Evolutionary conservation across 192 early-diverging fungal species (phyloP).

Genomic region (Coemansia sp.): DNA sequence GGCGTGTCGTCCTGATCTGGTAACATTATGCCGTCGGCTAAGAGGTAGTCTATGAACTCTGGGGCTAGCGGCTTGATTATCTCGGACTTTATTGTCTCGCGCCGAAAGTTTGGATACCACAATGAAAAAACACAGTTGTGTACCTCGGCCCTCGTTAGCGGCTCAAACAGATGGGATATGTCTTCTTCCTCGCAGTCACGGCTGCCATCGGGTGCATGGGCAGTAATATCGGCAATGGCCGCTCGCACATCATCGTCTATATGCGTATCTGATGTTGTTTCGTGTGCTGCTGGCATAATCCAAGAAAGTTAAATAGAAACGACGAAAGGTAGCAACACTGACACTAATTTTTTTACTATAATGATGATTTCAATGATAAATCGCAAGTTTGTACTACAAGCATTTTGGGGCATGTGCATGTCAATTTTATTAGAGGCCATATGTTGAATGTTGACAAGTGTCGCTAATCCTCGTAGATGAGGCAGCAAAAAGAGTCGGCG

Average conservation of each 20-base stretch:
- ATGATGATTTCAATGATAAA: background rate
- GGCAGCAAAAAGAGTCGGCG: background rate
- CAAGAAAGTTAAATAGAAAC: background rate
- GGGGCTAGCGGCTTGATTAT: constrained; percentile 68
- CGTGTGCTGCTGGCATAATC: background rate
- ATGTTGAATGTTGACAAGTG: background rate
- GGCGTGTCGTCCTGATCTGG: constrained; percentile 60
- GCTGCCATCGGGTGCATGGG: background rate
- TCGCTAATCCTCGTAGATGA: background rate
- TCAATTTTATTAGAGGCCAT: no score
- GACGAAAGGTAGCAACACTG: background rate
- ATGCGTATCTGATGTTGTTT: background rate
- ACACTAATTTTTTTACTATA: background rate
- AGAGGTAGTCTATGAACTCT: constrained; percentile 82
- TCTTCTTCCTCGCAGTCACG: constrained; percentile 6
- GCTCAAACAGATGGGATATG: constrained; percentile 44
- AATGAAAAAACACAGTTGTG: constrained; percentile 68
- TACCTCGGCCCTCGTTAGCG: constrained; percentile 62
- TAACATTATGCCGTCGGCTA: constrained; percentile 81
- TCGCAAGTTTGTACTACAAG: background rate
- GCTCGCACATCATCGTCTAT: background rate
- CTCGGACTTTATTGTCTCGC: constrained; percentile 67
- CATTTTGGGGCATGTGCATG: background rate
- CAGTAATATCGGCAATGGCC: background rate
- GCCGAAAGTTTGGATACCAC: constrained; percentile 75